phyloP scores from a whole-genome alignment of 108 stramenopile species.

The Cyclotella baltica region DNA sequence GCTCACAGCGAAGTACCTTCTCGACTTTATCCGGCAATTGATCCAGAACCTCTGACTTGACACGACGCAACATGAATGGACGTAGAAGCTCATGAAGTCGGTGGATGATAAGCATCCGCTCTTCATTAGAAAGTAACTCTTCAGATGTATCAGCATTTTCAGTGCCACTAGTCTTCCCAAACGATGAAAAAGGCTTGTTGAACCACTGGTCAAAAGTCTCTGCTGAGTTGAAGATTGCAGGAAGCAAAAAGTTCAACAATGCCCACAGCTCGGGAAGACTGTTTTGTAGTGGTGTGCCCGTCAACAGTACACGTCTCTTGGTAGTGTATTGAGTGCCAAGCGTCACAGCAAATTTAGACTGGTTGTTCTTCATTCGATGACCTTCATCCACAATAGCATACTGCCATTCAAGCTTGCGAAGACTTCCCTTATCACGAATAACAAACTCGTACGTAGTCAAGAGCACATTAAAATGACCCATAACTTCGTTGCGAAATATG shows the following conservation, averaged over 20 bases:
- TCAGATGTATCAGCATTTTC: slow-evolving; percentile 58
- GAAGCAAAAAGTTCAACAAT: slow-evolving; percentile 92
- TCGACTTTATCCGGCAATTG: slow-evolving; percentile 94
- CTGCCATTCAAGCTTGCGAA: slow-evolving; percentile 85
- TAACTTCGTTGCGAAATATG: slow-evolving; percentile 80
- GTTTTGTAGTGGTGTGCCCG: slow-evolving; percentile 99
- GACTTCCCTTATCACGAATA: slow-evolving; percentile 86
- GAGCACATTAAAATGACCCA: slow-evolving; percentile 87
- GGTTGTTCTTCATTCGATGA: slow-evolving; percentile 97
- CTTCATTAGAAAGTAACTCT: slow-evolving; percentile 79
- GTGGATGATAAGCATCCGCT: slow-evolving; percentile 92
- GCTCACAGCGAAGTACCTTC: slow-evolving; percentile 84
- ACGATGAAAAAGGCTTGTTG: slow-evolving; percentile 89
- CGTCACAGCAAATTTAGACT: slow-evolving; percentile 89
- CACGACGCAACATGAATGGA: slow-evolving; percentile 93
- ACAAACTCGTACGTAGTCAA: slow-evolving; percentile 95
- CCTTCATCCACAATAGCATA: slow-evolving; percentile 96
- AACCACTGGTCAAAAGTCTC: slow-evolving; percentile 94
- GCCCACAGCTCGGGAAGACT: slow-evolving; percentile 96
- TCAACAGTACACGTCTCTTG: slow-evolving; percentile 92
- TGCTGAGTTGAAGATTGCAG: slow-evolving; percentile 86
- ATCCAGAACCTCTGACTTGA: slow-evolving; percentile 89
- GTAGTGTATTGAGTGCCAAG: slow-evolving; percentile 86
- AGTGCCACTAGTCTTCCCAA: slow-evolving; percentile 49
- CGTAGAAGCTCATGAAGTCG: slow-evolving; percentile 91